Evolutionary conservation across 2,329 filamentous ascomycete species (phyloP), one percentile per base, ranked within the genome.

Genomic region (Aspergillus nomiae): DNA sequence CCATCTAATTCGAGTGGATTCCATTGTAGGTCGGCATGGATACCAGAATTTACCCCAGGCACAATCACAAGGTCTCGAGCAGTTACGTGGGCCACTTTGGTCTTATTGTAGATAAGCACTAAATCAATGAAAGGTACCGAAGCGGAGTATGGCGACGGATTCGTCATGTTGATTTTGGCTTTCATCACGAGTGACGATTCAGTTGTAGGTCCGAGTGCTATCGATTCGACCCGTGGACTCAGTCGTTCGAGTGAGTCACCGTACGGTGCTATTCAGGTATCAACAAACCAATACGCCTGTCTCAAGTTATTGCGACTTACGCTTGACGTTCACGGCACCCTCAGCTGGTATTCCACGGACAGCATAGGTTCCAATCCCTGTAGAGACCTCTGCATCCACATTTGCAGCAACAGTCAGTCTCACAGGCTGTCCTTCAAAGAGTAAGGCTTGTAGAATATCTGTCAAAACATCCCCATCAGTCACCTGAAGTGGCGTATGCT

Each of bases 291-390:
- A 70, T 72, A 70, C 69, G 65, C 66, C 57, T 62, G 64, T 60
- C 65, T 69, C 36, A 34, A 64, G 68, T 69, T 65, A 69, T 68
- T 66, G 69, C 64, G 72, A 92, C 94, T 88, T 90, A 97, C 93
- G 91, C 87, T 96, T 96, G 82, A 98, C 87, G 79, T 91, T 91
- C 74, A 99, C 89, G 73, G 89, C 87, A 70, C 95, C 94, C 82
- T 93, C 85, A 50, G 77, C 92, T 55, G 94, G 94, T 72, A 99
- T 90, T 69, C 90, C 88, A 77, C 92, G 92, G 71, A 98, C 82
- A 59, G 90, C 85, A 73, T 98, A 86, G 69, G 89, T 83, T 56
- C 95, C 95, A 66, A 99, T 83, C 30, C 90, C 89, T 34, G 94
- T 97, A 63, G 88, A 84, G 58, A 97, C 87, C 72, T 91, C 87